Conservation (phyloP, 2,329 filamentous ascomycete species). For the Alternaria alternata region DNA sequence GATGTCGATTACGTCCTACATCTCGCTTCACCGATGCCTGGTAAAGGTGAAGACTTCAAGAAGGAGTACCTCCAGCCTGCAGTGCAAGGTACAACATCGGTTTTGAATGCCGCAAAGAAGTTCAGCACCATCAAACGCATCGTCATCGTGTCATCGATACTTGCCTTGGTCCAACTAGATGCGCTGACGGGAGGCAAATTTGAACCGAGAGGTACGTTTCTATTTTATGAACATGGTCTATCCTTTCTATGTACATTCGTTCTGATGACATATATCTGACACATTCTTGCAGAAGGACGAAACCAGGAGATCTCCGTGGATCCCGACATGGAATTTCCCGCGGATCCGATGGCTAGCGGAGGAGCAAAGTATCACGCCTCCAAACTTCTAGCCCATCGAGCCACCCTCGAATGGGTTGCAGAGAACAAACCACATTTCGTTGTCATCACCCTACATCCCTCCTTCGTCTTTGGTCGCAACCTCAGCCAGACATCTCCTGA, state of each 20-base stretch:
- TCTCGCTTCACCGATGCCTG: constrained; percentile 40
- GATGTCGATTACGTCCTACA: constrained; percentile 39
- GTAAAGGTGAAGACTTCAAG: constrained; percentile 22
- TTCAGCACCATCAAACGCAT: constrained; percentile 34
- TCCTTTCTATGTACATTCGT: neutral
- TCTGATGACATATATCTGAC: neutral
- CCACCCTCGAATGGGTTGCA: constrained; percentile 27
- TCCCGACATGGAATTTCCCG: constrained; percentile 10
- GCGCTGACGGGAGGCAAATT: neutral
- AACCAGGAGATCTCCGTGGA: constrained; percentile 21
- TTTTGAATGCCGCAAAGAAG: constrained; percentile 33
- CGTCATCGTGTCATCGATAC: constrained; percentile 35
- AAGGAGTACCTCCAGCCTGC: constrained; percentile 36
- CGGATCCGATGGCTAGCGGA: constrained; percentile 4
- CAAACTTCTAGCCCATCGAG: constrained; percentile 41
- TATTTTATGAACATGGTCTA: neutral
- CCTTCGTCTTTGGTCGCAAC: constrained; percentile 35
- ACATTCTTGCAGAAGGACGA: constrained; percentile 5
- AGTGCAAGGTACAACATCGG: constrained; percentile 31
- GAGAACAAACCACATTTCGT: constrained; percentile 29
- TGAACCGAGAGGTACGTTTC: constrained; percentile 10
- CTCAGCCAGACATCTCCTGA: constrained; percentile 25
- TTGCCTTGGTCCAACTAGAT: constrained; percentile 25
- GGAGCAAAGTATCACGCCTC: constrained; percentile 27
- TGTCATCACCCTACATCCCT: constrained; percentile 35